These are phyloP conservation scores for Eucalyptus victrix DNA, from an alignment of 345 rosid species.

Conservation along the genomic window DNA sequence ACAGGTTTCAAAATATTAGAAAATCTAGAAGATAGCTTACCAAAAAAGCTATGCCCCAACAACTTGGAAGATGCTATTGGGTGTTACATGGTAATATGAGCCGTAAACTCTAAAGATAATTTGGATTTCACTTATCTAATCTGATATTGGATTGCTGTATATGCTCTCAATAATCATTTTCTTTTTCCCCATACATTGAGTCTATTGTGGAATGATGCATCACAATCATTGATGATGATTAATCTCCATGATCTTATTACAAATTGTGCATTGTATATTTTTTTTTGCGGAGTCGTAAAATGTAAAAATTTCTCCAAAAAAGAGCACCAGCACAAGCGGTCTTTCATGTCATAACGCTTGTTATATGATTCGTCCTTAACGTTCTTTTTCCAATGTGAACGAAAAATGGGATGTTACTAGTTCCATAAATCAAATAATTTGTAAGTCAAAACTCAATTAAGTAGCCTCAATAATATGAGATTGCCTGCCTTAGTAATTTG, in stretches of 20 bases:
- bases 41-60: neutral
- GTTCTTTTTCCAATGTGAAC: neutral
- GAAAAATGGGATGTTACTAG: neutral
- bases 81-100: neutral
- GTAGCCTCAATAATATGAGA: neutral
- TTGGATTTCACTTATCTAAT: neutral
- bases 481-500: neutral
- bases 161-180: neutral
- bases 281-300: too few relatives aligned
- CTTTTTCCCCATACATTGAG: neutral
- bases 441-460: neutral
- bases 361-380: neutral
- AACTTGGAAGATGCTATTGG: neutral
- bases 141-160: neutral
- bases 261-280: neutral
- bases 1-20: neutral
- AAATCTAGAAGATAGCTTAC: neutral
- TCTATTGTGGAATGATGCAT: neutral
- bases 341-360: neutral
- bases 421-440: neutral
- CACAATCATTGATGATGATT: neutral
- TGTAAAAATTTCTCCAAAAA: neutral
- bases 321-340: neutral
- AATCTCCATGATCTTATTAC: neutral
- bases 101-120: neutral